Conservation (phyloP, 2,329 filamentous ascomycete genomes). For the Dactylellina drechsleri region DNA sequence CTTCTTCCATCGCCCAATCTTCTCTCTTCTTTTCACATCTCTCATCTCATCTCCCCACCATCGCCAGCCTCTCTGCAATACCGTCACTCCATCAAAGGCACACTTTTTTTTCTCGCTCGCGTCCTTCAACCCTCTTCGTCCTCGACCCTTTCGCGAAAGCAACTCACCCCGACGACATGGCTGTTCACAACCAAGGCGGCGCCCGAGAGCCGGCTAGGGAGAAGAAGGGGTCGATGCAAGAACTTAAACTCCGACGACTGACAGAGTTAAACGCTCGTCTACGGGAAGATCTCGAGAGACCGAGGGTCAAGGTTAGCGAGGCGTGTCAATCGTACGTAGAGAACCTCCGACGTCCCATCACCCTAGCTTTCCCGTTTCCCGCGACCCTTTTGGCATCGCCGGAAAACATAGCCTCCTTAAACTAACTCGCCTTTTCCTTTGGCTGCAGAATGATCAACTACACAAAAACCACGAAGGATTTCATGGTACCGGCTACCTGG, state of each 20-base stretch:
- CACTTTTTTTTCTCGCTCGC: neutral
- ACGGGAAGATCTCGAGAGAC: conserved; percentile 93
- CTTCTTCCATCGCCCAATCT: conserved; percentile 43
- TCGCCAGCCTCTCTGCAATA: conserved; percentile 1
- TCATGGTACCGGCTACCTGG: conserved; percentile 99
- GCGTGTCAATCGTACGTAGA: conserved; percentile 80
- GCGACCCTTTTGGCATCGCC: conserved; percentile 23
- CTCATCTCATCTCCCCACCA: conserved; percentile 32
- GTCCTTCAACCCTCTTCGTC: neutral
- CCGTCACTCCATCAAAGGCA: neutral
- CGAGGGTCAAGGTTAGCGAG: conserved; percentile 94
- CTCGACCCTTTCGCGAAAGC: conserved; percentile 25
- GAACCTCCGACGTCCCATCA: conserved; percentile 49
- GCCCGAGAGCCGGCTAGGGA: conserved; percentile 75
- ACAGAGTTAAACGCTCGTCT: conserved; percentile 96
- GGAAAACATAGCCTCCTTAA: conserved; percentile 16
- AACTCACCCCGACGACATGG: conserved; percentile 56
- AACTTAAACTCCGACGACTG: conserved; percentile 93
- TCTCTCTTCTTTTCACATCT: conserved; percentile 23
- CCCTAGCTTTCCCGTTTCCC: conserved; percentile 21
- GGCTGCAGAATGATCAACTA: conserved; percentile 86
- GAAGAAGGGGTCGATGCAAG: conserved; percentile 99
- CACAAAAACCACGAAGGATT: conserved; percentile 97
- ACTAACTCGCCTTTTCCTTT: conserved; percentile 44
- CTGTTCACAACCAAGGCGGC: conserved; percentile 71